Evolutionary conservation across 495 filamentous ascomycete genomes (phyloP), one percentile per base, ranked within the genome.

Genomic region (Tetracladium marchalianum): DNA sequence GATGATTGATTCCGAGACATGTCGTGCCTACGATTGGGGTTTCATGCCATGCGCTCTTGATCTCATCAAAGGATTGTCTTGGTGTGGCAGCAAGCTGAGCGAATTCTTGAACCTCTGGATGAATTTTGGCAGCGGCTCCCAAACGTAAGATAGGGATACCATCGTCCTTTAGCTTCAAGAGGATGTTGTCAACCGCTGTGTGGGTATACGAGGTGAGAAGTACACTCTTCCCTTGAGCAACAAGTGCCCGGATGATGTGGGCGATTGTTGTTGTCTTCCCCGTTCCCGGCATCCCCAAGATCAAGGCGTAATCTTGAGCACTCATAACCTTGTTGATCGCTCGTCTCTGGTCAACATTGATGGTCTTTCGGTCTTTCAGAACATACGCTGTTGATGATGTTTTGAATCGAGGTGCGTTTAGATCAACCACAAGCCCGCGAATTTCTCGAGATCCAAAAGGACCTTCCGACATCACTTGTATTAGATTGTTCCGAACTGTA

Each of bases 201-300:
- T 98, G 92, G 0, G 90, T 97, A 63, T 95, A 97, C 0, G 89
- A 95, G 9, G 92, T 92, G 41, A 98, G 66, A 9, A 98, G 69
- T 31, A 98, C 87, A 40, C 83, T 90, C 64, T 96, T 98, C 12
- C 88, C 85, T 59, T 94, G 86, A 2, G 80, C 72, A 12, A 94
- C 84, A 31, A 98, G 73, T 10, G 90, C 85, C 15, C 88, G 82
- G 61, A 98, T 96, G 52, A 98, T 95, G 61, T 97, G 90, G 6
- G 90, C 85, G 56, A 97, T 95, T 1, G 92, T 98, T 0, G 92
- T 96, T 5, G 92, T 98, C 60, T 98, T 98, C 41, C 92, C 92
- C 9, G 92, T 98, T 9, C 92, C 92, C 1, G 92, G 92, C 92
- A 98, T 97, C 12, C 92, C 92, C 5, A 96, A 78, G 5, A 97